phyloP scores from a whole-genome alignment of 345 rosid genomes.

The Gossypium herbaceum region DNA sequence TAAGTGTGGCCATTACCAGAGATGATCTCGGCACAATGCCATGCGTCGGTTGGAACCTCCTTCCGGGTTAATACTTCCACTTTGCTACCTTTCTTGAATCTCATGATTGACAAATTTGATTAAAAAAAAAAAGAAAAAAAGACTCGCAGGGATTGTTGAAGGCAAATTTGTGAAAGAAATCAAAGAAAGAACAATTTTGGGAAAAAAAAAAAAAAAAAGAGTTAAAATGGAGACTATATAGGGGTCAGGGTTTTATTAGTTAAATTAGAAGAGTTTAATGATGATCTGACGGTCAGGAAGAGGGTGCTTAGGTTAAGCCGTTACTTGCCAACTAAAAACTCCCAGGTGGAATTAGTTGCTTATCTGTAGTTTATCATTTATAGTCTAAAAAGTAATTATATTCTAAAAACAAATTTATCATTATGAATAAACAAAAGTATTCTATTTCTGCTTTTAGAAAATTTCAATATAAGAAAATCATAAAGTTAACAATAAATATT shows the following conservation, averaged over 20 bases:
- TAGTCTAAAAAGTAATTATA: too few relatives aligned
- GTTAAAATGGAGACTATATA: background rate
- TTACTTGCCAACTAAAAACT: background rate
- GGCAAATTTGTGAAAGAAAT: background rate
- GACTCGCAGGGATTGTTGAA: background rate
- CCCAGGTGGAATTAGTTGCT: background rate
- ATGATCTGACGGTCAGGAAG: background rate
- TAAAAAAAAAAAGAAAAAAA: background rate
- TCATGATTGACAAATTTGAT: slow-evolving; percentile 32
- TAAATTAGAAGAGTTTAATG: background rate
- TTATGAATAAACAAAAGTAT: too few relatives aligned
- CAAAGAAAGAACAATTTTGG: background rate
- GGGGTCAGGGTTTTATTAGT: background rate
- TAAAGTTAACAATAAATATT: too few relatives aligned
- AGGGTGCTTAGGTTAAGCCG: background rate
- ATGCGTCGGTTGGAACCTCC: slow-evolving; percentile 42
- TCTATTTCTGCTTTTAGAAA: too few relatives aligned
- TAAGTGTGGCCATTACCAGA: slow-evolving; percentile 62
- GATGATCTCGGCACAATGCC: slow-evolving; percentile 56
- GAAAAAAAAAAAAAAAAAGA: too few relatives aligned
- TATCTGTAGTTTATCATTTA: too few relatives aligned
- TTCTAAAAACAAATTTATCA: too few relatives aligned
- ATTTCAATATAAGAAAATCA: too few relatives aligned
- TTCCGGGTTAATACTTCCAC: slow-evolving; percentile 55
- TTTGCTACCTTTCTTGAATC: slow-evolving; percentile 51